Evolutionary conservation across 768 basidiomycete species (phyloP).

Genomic region (Rhizopogon salebrosus): DNA sequence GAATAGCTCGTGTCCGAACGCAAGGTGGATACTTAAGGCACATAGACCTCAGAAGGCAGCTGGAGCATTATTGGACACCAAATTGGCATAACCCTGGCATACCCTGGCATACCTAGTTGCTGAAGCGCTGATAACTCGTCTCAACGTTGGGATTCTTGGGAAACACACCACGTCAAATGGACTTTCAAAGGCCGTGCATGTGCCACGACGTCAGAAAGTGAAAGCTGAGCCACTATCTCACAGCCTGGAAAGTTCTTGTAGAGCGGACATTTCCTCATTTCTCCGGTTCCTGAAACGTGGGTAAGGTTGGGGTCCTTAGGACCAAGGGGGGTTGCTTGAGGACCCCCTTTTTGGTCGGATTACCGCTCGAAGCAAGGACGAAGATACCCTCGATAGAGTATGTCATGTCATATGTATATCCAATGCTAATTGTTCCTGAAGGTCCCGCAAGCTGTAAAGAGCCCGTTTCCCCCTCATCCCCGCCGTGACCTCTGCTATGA

Average conservation of each 20-base stretch:
- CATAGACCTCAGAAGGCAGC: not conserved
- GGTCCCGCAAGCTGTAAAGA: not conserved
- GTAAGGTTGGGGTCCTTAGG: not conserved
- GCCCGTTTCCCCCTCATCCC: not conserved
- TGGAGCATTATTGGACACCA: not conserved
- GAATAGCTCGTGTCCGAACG: not conserved
- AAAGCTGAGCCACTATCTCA: not conserved
- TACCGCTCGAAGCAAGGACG: not conserved
- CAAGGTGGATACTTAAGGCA: slow-evolving; percentile 3
- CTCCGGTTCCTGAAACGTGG: slow-evolving; percentile 1
- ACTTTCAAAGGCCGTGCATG: not conserved
- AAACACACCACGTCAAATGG: not conserved
- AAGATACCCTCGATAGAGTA: not conserved
- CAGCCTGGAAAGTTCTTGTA: too few species aligned
- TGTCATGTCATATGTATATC: not conserved
- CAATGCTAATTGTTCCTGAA: not conserved
- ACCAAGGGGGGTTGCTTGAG: not conserved
- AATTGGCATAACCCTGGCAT: not conserved
- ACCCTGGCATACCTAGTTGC: not conserved
- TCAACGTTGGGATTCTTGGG: too few species aligned
- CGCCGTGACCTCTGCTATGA: not conserved
- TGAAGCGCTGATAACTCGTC: too few species aligned
- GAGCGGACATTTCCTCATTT: not conserved
- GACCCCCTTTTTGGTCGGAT: not conserved
- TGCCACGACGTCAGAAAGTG: not conserved